phyloP scores from a whole-genome alignment of 208 protist species.

The Trypanosoma cruzi region DNA sequence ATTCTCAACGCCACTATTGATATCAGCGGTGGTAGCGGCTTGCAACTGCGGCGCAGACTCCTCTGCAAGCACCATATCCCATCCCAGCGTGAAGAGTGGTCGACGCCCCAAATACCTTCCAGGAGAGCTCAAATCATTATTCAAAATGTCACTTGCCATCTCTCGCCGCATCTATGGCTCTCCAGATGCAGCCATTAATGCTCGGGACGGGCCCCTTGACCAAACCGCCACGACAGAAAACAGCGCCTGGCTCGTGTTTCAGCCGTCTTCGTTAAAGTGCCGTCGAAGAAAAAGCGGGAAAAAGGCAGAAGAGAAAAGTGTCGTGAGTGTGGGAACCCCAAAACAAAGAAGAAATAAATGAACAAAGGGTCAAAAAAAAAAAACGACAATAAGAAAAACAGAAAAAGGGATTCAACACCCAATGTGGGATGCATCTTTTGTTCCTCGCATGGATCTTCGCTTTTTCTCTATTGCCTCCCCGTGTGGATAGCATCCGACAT shows the following conservation, averaged over 20 bases:
- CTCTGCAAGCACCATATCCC: slow-evolving; percentile 16
- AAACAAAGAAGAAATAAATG: background rate
- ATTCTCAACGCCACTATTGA: background rate
- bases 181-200: background rate
- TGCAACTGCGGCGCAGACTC: background rate
- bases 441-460: background rate
- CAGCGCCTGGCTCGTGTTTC: background rate
- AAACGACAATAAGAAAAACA: background rate
- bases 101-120: background rate
- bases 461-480: background rate
- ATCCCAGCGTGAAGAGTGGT: slow-evolving; percentile 14
- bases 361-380: background rate
- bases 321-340: background rate
- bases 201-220: background rate
- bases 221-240: background rate
- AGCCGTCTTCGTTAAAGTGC: background rate
- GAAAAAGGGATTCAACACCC: background rate
- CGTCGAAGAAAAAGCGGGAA: background rate
- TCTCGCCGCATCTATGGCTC: background rate
- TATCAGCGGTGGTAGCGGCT: background rate
- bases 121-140: background rate
- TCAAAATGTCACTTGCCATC: background rate
- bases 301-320: background rate
- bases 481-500: background rate
- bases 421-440: background rate